phyloP scores from a whole-genome alignment of 139 green algal genomes.

The Diplosphaera chodatii region DNA sequence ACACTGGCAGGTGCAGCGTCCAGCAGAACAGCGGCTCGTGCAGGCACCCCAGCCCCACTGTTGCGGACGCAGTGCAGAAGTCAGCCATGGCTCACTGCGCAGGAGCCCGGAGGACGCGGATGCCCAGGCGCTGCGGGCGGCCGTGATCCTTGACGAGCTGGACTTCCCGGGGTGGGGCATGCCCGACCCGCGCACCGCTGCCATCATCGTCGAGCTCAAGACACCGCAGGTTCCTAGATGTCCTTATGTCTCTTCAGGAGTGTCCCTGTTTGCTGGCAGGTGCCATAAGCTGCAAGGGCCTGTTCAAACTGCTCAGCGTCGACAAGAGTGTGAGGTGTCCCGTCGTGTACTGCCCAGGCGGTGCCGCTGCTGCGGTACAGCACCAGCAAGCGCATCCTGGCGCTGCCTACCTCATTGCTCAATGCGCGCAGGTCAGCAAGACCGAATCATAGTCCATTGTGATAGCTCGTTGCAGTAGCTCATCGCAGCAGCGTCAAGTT shows the following conservation, averaged over 20 bases:
- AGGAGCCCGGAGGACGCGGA: background rate
- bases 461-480: too few species aligned
- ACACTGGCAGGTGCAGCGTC: too few species aligned
- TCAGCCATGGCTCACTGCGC: background rate
- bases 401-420: background rate
- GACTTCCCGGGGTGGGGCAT: background rate
- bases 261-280: too few species aligned
- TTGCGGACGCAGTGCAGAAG: too few species aligned
- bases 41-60: too few species aligned
- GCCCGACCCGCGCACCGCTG: background rate
- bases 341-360: background rate
- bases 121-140: constrained; percentile 5
- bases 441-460: too few species aligned
- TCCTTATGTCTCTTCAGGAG: too few species aligned
- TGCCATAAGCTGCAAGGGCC: too few species aligned
- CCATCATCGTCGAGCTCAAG: constrained; percentile 9
- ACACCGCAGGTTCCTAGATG: background rate
- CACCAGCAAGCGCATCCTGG: background rate
- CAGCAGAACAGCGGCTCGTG: too few species aligned
- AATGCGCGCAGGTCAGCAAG: background rate
- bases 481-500: too few species aligned
- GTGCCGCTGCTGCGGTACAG: background rate
- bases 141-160: constrained; percentile 8
- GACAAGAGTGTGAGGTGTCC: too few species aligned
- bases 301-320: too few species aligned